phyloP scores from a whole-genome alignment of 2,329 filamentous ascomycete species.

The Neofusicoccum ribis region DNA sequence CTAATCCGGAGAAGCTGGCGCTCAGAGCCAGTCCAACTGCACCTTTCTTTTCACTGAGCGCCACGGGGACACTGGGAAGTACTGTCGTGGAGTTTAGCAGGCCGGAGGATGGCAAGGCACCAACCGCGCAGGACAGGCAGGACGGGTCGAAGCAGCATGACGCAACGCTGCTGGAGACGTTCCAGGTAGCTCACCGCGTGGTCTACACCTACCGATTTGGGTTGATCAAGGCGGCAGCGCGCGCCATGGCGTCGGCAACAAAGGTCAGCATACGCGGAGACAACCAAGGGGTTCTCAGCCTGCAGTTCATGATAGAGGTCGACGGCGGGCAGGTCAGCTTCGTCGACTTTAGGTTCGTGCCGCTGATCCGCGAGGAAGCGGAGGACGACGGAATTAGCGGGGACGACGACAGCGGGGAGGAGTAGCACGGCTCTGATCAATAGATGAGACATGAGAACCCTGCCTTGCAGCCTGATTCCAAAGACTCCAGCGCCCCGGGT shows the following conservation, averaged over 20 bases:
- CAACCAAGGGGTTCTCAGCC: conserved; percentile 81
- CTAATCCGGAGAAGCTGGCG: conserved; percentile 71
- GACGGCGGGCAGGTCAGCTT: conserved; percentile 70
- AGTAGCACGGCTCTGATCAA: not conserved
- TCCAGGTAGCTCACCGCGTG: conserved; percentile 56
- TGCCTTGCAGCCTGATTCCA: not conserved
- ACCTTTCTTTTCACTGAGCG: conserved; percentile 66
- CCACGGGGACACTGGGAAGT: conserved; percentile 59
- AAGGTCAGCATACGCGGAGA: conserved; percentile 93
- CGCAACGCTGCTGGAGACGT: conserved; percentile 68
- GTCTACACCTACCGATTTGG: conserved; percentile 79
- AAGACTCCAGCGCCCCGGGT: not conserved
- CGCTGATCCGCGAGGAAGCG: conserved; percentile 54
- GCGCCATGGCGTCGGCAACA: conserved; percentile 89
- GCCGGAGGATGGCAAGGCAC: not conserved
- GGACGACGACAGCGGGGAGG: conserved; percentile 15
- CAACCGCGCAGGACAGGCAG: not conserved
- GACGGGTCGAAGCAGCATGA: not conserved
- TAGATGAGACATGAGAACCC: not conserved
- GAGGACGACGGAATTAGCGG: conserved; percentile 24
- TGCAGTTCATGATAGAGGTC: conserved; percentile 95
- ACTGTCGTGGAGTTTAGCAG: conserved; percentile 62
- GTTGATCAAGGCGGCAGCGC: conserved; percentile 78
- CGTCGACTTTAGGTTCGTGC: conserved; percentile 81
- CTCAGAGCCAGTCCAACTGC: conserved; percentile 54